Evolutionary conservation across 352 stramenopile species (phyloP), one percentile per base, ranked within the genome.

Genomic region (Globisporangium takayamanum): DNA sequence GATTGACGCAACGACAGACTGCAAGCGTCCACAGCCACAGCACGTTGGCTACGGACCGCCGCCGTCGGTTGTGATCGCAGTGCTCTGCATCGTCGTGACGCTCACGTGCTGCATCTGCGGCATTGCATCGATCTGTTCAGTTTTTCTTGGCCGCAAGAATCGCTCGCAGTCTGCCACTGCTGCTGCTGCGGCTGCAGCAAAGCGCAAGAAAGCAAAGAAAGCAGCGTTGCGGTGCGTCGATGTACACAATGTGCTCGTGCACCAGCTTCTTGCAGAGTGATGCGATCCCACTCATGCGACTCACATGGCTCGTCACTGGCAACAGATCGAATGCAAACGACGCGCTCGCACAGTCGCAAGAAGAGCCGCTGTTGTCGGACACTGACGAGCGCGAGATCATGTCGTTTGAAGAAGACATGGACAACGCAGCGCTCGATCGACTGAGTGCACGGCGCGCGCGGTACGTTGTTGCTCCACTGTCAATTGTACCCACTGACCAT

Each of bases 81-180:
- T 95, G 60, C 68, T 95, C 22, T 91, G 79, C 55, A 66, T 95
- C 1, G 74, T 95, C 48, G 77, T 89, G 33, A 91, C 79, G 59
- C 56, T 92, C n/a, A 86, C 81, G 25, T 92, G 82, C 74, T 95
- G 85, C 62, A 68, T 85, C 22, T 92, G 83, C 57, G 83, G 83
- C 56, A 70, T 91, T 15, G 87, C 73, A 18, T 72, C 83, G 36
- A 89, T 92, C 61, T 92, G 78, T 58, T 87, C 83, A 14, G 76
- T 89, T 16, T 92, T 89, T 52, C 72, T 80, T 57, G 70, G 73
- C 44, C 55, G 46, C 18, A 70, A 67, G 30, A 54, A 53, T 15
- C 37, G 45, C 18, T 51, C 50, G 14, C 48, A 42, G 14, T 45
- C 53, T 33, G 45, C 42, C 12, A 53, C 44, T 8, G 12, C n/a